Evolutionary conservation across 202 grass and related monocot genomes (phyloP), one percentile per base, ranked within the genome.

Genomic region (Schoenoplectus triqueter): DNA sequence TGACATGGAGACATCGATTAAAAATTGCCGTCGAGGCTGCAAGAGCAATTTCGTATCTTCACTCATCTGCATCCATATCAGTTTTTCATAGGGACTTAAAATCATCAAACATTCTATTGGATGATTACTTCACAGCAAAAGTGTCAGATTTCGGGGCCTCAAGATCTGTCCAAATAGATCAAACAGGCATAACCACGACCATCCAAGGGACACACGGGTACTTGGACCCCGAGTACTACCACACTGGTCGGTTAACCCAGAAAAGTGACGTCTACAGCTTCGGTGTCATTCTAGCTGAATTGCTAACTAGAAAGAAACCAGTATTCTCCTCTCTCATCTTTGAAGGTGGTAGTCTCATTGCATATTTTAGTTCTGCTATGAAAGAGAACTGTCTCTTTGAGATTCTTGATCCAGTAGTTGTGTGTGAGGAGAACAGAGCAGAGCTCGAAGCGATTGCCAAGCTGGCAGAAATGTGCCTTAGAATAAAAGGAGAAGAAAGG

Each of bases 201-300:
- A 67, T 67, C 31, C 64, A 67, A 67, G 64, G 64, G 64, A 67
- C 64, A 41, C 31, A 40, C 8, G 21, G 64, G 6, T 67, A 67
- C 6, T 13, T 67, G 10, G 64, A 67, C 13, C 64, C 14, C 7
- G 21, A 51, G 47, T 75, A 51, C 70, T 75, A 49, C 14, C 51
- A 75, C 70, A 75, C 45, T 10, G 7, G 70, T 3, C 45, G 70
- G 14, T 51, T 75, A 52, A 75, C 70, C 15, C 46, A 48, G 4
- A 75, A 75, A 75, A 75, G 70, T 75, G 70, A 75, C 18, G 45
- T 75, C 44, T 75, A 75, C 39, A 75, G 45, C 48, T 75, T 75
- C 51, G 70, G 70, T 51, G 45, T 75, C 39, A 75, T 75, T 75
- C 70, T 75, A 49, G 14, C 45, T 52, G 70, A 75, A 75, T 49